Evolutionary conservation across 2,329 filamentous ascomycete genomes (phyloP), one percentile per base, ranked within the genome.

Genomic region (Rhinocladiella mackenziei): DNA sequence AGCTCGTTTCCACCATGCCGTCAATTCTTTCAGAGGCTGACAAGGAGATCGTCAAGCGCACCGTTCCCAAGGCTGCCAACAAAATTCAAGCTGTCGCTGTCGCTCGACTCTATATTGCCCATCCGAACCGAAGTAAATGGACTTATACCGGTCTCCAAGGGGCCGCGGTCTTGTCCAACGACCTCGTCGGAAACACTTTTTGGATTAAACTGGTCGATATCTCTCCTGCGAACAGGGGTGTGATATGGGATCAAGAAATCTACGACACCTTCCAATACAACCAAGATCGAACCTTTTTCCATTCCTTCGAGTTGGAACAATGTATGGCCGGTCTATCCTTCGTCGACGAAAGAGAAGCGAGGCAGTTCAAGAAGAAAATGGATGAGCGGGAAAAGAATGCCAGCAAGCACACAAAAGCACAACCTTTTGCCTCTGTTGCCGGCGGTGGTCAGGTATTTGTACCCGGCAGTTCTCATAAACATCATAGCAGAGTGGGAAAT

Each of bases 161-260:
- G 40, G 92, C 92, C 38, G 79, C 83, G 25, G 91, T 96, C 40
- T 79, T 98, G 53, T 85, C 88, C 56, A 94, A 97, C 65, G 92
- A 98, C 63, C 70, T 94, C 28, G 89, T 97, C 19, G 92, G 92
- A 55, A 84, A 95, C 65, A 96, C 92, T 1, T 94, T 89, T 68
- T 98, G 91, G 88, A 73, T 98, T 57, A 98, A 98, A 73, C 74
- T 98, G 70, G 92, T 98, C 39, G 92, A 98, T 65, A 82, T 98
- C 44, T 96, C 89, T 63, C 77, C 87, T 45, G 74, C 83, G 38
- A 83, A 81, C 62, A 80, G 84, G 62, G 89, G 91, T 45, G 89
- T 96, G 38, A 84, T 96, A 60, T 96, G 88, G 88, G 89, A 95
- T 61, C 91, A 97, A 70, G 92, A 98, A 68, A 88, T 98, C 59